Conservation (phyloP, 2,329 filamentous ascomycete genomes). For the Phialemonium atrogriseum region DNA sequence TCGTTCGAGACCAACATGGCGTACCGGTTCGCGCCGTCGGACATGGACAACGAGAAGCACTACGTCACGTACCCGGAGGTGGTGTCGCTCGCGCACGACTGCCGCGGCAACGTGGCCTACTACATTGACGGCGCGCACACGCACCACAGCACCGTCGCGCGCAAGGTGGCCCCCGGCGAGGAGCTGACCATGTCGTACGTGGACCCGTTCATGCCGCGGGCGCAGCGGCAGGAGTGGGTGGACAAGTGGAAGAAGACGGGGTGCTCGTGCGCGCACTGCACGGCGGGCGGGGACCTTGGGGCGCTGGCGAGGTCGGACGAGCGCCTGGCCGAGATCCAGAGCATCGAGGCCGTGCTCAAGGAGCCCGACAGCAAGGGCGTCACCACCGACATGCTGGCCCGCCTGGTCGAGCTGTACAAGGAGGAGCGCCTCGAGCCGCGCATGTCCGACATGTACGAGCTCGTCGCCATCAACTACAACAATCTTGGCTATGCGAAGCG, state of each 20-base stretch:
- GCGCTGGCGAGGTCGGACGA: slow-evolving; percentile 16
- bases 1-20: slow-evolving; percentile 18
- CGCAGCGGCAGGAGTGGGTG: slow-evolving; percentile 20
- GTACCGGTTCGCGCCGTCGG: slow-evolving; percentile 2
- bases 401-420: slow-evolving; percentile 22
- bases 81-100: slow-evolving; percentile 28
- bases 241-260: slow-evolving; percentile 21
- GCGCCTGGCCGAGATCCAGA: slow-evolving; percentile 17
- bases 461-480: slow-evolving; percentile 30
- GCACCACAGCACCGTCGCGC: slow-evolving; percentile 24
- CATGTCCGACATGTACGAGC: slow-evolving; percentile 28
- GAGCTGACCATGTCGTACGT: slow-evolving; percentile 30
- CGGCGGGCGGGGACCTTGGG: slow-evolving; percentile 6
- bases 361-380: slow-evolving; percentile 16
- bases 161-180: slow-evolving; percentile 23
- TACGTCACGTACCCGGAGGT: slow-evolving; percentile 25
- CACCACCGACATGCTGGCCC: slow-evolving; percentile 19
- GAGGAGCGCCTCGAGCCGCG: slow-evolving; percentile 26
- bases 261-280: slow-evolving; percentile 29
- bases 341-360: slow-evolving; percentile 17
- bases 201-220: slow-evolving; percentile 21
- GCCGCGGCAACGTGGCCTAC: slow-evolving; percentile 29
- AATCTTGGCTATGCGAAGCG: slow-evolving; percentile 21
- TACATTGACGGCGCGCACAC: slow-evolving; percentile 23
- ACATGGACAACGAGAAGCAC: slow-evolving; percentile 11